Conservation (phyloP, 257 asterid genomes). For the Plantago major region DNA sequence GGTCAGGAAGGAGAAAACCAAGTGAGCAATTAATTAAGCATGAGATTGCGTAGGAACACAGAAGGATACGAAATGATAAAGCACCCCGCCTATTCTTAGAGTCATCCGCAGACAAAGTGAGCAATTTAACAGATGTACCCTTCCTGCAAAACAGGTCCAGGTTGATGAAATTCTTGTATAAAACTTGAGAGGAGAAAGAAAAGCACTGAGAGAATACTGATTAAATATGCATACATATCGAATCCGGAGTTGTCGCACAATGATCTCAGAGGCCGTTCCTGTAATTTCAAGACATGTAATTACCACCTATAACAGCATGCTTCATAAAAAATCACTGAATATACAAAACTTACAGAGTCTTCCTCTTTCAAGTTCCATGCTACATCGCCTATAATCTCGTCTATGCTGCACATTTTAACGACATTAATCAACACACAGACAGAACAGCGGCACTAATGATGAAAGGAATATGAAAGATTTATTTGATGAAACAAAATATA, state of each 20-base stretch:
- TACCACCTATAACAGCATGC: slow-evolving; percentile 20
- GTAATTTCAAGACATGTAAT: slow-evolving; percentile 25
- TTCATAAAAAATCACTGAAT: slow-evolving; percentile 14
- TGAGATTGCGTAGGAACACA: not conserved
- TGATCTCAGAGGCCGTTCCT: slow-evolving; percentile 51
- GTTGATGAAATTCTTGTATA: slow-evolving; percentile 12
- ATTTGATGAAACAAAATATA: slow-evolving; percentile 3
- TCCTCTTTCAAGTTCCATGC: slow-evolving; percentile 55
- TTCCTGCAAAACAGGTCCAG: slow-evolving; percentile 48
- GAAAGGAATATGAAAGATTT: slow-evolving; percentile 4
- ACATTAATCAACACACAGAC: slow-evolving; percentile 17
- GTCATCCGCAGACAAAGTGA: slow-evolving; percentile 68
- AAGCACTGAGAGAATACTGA: not conserved
- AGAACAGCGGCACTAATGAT: too few relatives aligned
- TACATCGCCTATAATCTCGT: slow-evolving; percentile 69
- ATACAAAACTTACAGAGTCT: slow-evolving; percentile 44
- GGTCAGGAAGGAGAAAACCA: too few relatives aligned
- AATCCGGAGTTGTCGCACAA: slow-evolving; percentile 45
- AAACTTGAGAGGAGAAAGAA: not conserved
- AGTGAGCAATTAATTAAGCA: too few relatives aligned
- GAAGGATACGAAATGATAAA: slow-evolving; percentile 82
- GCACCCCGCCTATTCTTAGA: slow-evolving; percentile 68
- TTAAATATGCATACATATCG: slow-evolving; percentile 43
- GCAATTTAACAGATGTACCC: slow-evolving; percentile 65
- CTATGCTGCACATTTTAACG: slow-evolving; percentile 62